These are phyloP conservation scores for Leishmania tarentolae DNA, from an alignment of 208 protist genomes.

Conservation along the genomic window DNA sequence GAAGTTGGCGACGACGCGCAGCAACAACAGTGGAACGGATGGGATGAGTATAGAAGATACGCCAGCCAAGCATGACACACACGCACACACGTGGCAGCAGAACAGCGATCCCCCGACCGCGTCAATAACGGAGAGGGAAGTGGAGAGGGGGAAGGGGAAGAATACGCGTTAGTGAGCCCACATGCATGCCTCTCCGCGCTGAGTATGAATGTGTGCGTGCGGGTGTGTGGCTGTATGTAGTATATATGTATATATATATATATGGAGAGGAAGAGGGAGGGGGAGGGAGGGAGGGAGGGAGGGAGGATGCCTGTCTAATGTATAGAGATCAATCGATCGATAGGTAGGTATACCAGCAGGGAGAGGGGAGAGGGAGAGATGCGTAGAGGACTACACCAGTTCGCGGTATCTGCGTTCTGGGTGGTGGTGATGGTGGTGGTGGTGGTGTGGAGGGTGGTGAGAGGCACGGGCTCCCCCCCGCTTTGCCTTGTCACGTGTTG, in stretches of 20 bases:
- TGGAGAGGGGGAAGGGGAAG: neutral
- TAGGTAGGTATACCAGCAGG: no score
- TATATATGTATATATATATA: constrained; percentile 3
- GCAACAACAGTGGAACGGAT: no score
- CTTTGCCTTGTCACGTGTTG: neutral
- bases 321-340: no score
- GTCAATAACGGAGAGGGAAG: neutral
- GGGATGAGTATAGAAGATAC: no score
- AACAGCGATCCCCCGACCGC: neutral
- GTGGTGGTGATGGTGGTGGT: neutral
- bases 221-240: neutral
- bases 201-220: neutral
- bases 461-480: no score
- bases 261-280: neutral
- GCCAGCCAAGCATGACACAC: no score
- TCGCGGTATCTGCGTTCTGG: neutral
- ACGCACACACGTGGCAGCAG: neutral
- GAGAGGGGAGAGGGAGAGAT: no score
- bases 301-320: no score
- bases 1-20: neutral
- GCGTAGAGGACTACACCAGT: neutral
- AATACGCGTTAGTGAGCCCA: neutral
- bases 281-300: neutral
- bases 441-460: neutral
- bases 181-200: neutral